Evolutionary conservation across 169 alveolate species (phyloP).

Genomic region (Haemoproteus tartakovskyi): DNA sequence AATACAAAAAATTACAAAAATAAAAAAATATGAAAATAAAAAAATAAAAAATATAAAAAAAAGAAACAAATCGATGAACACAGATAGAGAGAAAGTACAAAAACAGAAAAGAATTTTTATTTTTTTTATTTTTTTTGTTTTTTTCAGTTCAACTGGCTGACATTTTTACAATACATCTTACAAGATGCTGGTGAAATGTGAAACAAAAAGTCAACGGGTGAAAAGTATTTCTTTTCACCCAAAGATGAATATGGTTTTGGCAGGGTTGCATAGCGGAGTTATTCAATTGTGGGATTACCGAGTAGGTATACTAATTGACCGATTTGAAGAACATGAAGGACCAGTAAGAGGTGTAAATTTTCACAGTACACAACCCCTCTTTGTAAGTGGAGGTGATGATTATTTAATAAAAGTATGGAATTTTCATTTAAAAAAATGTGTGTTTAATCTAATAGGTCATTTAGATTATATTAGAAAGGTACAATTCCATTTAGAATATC

Average conservation of each 20-base stretch:
- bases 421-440: conserved; percentile 89
- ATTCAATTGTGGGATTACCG: conserved; percentile 93
- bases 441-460: conserved; percentile 92
- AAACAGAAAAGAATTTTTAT: too few relatives aligned
- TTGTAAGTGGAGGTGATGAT: conserved; percentile 97
- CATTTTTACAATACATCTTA: too few relatives aligned
- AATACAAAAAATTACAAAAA: too few relatives aligned
- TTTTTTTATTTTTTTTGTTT: too few relatives aligned
- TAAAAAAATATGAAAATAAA: too few relatives aligned
- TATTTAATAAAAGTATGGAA: conserved; percentile 92
- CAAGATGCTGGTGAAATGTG: conserved; percentile 69
- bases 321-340: conserved; percentile 93
- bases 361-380: conserved; percentile 91
- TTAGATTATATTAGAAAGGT: conserved; percentile 95
- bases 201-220: conserved; percentile 89
- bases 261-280: conserved; percentile 93
- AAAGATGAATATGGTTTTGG: conserved; percentile 89
- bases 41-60: too few relatives aligned
- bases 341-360: conserved; percentile 95
- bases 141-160: too few relatives aligned
- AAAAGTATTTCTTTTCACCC: conserved; percentile 96
- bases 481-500: conserved; percentile 92
- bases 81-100: too few relatives aligned
- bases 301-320: conserved; percentile 80
- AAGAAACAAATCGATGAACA: too few relatives aligned